phyloP scores from a whole-genome alignment of 2,329 filamentous ascomycete species.

The Didymella sp. region DNA sequence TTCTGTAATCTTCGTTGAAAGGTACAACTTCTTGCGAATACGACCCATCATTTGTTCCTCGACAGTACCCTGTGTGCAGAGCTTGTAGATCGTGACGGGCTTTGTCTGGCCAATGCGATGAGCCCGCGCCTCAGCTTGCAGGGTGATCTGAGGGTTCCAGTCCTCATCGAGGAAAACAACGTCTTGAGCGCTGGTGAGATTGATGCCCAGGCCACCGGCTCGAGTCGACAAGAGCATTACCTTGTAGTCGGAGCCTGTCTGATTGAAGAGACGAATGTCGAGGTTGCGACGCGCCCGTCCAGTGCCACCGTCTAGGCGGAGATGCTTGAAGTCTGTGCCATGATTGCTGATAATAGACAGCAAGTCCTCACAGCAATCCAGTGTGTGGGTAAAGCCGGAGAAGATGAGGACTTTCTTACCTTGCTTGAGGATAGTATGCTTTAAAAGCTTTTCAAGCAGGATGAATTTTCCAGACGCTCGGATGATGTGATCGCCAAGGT shows the following conservation, averaged over 20 bases:
- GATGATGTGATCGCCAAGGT: slow-evolving; percentile 56
- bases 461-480: slow-evolving; percentile 64
- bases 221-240: slow-evolving; percentile 64
- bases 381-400: slow-evolving; percentile 60
- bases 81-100: slow-evolving; percentile 63
- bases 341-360: slow-evolving; percentile 54
- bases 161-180: slow-evolving; percentile 65
- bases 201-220: slow-evolving; percentile 64
- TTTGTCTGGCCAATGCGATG: slow-evolving; percentile 63
- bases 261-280: slow-evolving; percentile 62
- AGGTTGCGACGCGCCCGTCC: slow-evolving; percentile 59
- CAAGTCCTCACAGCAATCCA: slow-evolving; percentile 62
- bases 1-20: slow-evolving; percentile 67
- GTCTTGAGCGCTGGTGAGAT: slow-evolving; percentile 61
- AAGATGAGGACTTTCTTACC: slow-evolving; percentile 65
- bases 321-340: slow-evolving; percentile 53
- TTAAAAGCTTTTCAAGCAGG: slow-evolving; percentile 60
- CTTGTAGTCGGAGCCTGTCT: slow-evolving; percentile 54
- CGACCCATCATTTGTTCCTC: slow-evolving; percentile 66
- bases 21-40: slow-evolving; percentile 67
- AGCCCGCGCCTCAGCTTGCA: slow-evolving; percentile 62
- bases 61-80: slow-evolving; percentile 64
- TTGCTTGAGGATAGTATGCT: slow-evolving; percentile 58
- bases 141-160: slow-evolving; percentile 62
- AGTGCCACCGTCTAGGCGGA: slow-evolving; percentile 61